Percentiles rank a stretch among this genome's conserved stretches.
Conservation (phyloP, 2,329 filamentous ascomycete genomes). For the Chaetomiaceae sp. region DNA sequence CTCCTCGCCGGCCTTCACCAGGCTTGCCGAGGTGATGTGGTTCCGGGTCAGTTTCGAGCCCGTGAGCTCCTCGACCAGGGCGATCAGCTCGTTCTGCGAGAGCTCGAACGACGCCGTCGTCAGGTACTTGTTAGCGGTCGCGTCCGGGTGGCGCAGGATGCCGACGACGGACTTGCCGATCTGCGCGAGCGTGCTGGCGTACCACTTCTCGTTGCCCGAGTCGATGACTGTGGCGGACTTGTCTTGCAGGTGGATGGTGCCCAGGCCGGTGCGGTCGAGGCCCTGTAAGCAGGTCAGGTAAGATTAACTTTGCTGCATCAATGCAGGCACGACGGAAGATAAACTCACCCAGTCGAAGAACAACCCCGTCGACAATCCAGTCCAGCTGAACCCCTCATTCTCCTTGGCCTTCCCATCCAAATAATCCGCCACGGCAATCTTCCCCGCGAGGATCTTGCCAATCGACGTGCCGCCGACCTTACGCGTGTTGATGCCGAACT, state of each 20-base stretch:
- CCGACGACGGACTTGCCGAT: constrained; percentile 47
- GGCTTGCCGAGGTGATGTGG: constrained; percentile 29
- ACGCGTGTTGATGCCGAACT: constrained; percentile 40
- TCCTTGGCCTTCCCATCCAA: constrained; percentile 43
- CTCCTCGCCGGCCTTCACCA: constrained; percentile 34
- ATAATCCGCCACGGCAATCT: constrained; percentile 41
- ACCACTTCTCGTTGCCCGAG: constrained; percentile 47
- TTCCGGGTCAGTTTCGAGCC: constrained; percentile 45
- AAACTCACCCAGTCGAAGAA: constrained; percentile 55
- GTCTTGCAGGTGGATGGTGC: constrained; percentile 43
- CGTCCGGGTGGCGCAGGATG: constrained; percentile 41
- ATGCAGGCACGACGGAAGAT: neutral
- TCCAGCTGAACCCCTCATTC: constrained; percentile 49
- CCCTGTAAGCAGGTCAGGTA: constrained; percentile 29
- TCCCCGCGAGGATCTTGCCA: constrained; percentile 25
- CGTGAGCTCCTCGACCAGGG: constrained; percentile 45
- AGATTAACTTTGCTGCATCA: neutral
- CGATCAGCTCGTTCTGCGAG: constrained; percentile 52
- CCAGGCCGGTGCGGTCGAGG: constrained; percentile 43
- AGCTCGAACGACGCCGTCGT: constrained; percentile 50
- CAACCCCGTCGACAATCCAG: constrained; percentile 48
- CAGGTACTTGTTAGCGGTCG: constrained; percentile 54
- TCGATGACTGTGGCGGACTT: constrained; percentile 51
- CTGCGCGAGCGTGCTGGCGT: constrained; percentile 43
- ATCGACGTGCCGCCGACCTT: constrained; percentile 22